phyloP scores from a whole-genome alignment of 805 yeast genomes.

The Phaffomyces thermotolerans region DNA sequence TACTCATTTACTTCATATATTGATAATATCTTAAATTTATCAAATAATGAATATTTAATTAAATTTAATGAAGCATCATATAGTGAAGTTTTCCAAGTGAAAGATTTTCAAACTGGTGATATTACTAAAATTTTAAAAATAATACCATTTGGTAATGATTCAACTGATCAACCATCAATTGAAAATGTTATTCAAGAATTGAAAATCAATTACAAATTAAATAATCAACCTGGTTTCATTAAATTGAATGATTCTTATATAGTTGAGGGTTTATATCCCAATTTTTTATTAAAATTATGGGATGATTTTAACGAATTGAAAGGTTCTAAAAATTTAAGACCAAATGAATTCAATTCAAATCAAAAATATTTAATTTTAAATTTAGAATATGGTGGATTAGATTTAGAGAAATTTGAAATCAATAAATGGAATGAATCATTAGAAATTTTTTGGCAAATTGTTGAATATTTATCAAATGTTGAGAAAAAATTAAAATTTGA shows the following conservation, averaged over 20 bases:
- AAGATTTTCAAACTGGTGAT: slow-evolving; percentile 16
- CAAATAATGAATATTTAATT: slow-evolving; percentile 22
- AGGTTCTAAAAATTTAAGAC: slow-evolving; percentile 30
- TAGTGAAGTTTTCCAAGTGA: slow-evolving; percentile 36
- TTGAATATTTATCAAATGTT: slow-evolving; percentile 39
- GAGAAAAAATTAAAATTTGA: slow-evolving; percentile 52
- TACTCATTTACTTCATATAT: slow-evolving; percentile 25
- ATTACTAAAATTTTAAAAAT: slow-evolving; percentile 37
- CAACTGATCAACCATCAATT: slow-evolving; percentile 33
- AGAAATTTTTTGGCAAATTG: slow-evolving; percentile 48
- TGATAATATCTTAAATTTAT: slow-evolving; percentile 26
- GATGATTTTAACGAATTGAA: slow-evolving; percentile 29
- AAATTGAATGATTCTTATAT: slow-evolving; percentile 36
- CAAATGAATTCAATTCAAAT: slow-evolving; percentile 27
- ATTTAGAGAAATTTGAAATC: slow-evolving; percentile 37
- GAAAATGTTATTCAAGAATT: slow-evolving; percentile 41
- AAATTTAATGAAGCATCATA: slow-evolving; percentile 42
- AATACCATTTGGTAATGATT: slow-evolving; percentile 44
- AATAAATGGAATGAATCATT: slow-evolving; percentile 31
- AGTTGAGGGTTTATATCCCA: slow-evolving; percentile 40
- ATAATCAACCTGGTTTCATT: slow-evolving; percentile 37
- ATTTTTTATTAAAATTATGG: slow-evolving; percentile 35
- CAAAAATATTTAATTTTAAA: slow-evolving; percentile 30
- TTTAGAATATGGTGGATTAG: slow-evolving; percentile 35
- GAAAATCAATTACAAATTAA: slow-evolving; percentile 34